A percentile compares a stretch with the other conserved stretches of the same genome.
Evolutionary conservation across 768 basidiomycete genomes (phyloP).

Genomic region (Galerina sulciceps): DNA sequence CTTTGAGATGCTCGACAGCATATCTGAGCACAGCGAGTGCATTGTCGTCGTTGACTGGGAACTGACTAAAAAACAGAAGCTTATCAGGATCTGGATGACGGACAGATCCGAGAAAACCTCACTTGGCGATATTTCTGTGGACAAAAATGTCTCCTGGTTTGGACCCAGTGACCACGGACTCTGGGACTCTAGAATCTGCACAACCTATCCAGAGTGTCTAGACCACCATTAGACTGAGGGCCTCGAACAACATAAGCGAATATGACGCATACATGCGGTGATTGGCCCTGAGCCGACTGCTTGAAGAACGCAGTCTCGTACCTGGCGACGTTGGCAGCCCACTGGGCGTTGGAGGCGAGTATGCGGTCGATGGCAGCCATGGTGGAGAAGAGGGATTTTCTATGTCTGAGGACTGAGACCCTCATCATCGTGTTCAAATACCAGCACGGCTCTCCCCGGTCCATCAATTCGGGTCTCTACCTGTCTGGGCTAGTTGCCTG

Average conservation of each 20-base stretch:
- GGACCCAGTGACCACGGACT: slow-evolving; percentile 69
- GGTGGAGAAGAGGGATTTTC: background rate
- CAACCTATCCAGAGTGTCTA: slow-evolving; percentile 83
- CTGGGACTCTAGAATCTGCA: slow-evolving; percentile 86
- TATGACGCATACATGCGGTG: slow-evolving; percentile 55
- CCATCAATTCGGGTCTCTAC: no score
- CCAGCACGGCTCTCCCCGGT: no score
- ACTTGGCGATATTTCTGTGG: slow-evolving; percentile 89
- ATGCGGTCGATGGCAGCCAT: slow-evolving; percentile 30
- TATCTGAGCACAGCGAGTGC: slow-evolving; percentile 74
- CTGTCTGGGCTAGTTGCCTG: no score
- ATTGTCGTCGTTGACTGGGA: slow-evolving; percentile 73
- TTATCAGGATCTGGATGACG: slow-evolving; percentile 1
- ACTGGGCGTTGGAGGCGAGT: slow-evolving; percentile 60
- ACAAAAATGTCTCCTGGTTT: slow-evolving; percentile 84
- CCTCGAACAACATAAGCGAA: slow-evolving; percentile 5
- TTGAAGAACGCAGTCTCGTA: slow-evolving; percentile 69
- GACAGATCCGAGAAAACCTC: background rate
- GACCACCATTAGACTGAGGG: slow-evolving; percentile 8
- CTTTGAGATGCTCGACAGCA: slow-evolving; percentile 70
- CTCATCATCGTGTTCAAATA: no score
- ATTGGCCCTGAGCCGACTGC: slow-evolving; percentile 63
- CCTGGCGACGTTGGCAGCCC: slow-evolving; percentile 64
- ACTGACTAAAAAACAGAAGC: slow-evolving; percentile 53
- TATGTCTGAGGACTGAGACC: no score